Evolutionary conservation across 805 yeast species (phyloP).

Genomic region (Debaryomyces maramus): DNA sequence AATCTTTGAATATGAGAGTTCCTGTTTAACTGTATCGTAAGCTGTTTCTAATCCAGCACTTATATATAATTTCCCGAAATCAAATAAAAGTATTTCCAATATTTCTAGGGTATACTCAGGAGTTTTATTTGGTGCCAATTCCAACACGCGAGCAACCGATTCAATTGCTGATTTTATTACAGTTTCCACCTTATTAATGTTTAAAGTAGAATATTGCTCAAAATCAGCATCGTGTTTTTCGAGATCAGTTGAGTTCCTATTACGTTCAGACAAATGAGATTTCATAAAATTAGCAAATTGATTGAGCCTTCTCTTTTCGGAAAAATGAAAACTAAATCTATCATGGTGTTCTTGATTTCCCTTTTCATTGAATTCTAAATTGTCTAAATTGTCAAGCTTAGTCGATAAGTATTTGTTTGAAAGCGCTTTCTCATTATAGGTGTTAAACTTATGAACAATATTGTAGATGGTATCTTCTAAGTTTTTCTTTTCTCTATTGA

Average conservation of each 20-base stretch:
- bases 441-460: constrained; percentile 46
- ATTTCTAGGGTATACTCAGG: constrained; percentile 65
- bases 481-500: constrained; percentile 67
- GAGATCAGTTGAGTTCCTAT: constrained; percentile 26
- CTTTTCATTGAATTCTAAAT: constrained; percentile 19
- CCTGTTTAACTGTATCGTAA: constrained; percentile 46
- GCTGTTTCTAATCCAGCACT: constrained; percentile 75
- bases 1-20: constrained; percentile 27
- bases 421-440: constrained; percentile 34
- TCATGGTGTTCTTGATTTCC: constrained; percentile 19
- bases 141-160: constrained; percentile 73
- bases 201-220: constrained; percentile 29
- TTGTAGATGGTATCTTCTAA: constrained; percentile 54
- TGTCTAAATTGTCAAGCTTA: constrained; percentile 34
- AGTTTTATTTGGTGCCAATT: constrained; percentile 62
- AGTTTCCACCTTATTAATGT: constrained; percentile 54
- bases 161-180: constrained; percentile 74
- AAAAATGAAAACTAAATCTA: constrained; percentile 29
- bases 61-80: constrained; percentile 71
- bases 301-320: constrained; percentile 47
- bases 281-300: constrained; percentile 61
- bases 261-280: constrained; percentile 35
- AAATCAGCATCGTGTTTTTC: constrained; percentile 17
- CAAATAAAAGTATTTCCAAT: constrained; percentile 63
- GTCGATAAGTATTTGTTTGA: constrained; percentile 35